Base-by-base conservation (phyloP, 176 grass and related monocot species). In the Cenchrus fungigraminus region DNA sequence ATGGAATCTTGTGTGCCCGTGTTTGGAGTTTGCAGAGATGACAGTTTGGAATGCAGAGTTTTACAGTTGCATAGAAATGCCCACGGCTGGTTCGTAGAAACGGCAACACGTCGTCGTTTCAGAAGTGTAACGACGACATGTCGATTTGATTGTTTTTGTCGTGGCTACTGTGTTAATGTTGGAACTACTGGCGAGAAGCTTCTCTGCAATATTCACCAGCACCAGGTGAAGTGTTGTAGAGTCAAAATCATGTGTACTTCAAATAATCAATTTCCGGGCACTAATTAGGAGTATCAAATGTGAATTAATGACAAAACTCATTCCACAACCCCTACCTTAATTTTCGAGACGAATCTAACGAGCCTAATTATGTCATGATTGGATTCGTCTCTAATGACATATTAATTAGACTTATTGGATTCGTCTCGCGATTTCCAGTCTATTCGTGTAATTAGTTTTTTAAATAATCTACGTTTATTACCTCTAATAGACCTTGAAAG, bases 181-280 rank as follows among this genome's bases (percentile, higher is more conserved):
- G 47, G n/a, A 61, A 69, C 10, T 13, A 69, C 10, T 13, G 62
- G 54, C 9, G n/a, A 78, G 64, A 83, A 83, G 5, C 46, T 88
- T 78, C 80, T 8, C 0, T 0, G n/a, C 13, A 16, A 54, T 71
- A 65, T 64, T 62, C 56, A 32, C 6, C 28, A 15, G 15, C 3
- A 19, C 7, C 65, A 3, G 7, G 37, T 31, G 62, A 32, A 65
- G 62, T 13, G 6, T 7, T 16, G 15, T 42, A 68, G 66, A 71
- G 40, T 46, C 25, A 40, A 71, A 47, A 20, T 20, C 66, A 69
- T 25, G 25, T 25, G 25, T 25, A 25, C 25, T 25, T 25, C 25
- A 25, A 25, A 25, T 25, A 25, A 25, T 25, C 25, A 25, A 25
- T 25, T 25, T 25, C 25, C 25, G 25, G 25, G 25, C 25, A 25